Conservation (phyloP, 2,329 filamentous ascomycete genomes). For the Aspergillus pseudotamarii region DNA sequence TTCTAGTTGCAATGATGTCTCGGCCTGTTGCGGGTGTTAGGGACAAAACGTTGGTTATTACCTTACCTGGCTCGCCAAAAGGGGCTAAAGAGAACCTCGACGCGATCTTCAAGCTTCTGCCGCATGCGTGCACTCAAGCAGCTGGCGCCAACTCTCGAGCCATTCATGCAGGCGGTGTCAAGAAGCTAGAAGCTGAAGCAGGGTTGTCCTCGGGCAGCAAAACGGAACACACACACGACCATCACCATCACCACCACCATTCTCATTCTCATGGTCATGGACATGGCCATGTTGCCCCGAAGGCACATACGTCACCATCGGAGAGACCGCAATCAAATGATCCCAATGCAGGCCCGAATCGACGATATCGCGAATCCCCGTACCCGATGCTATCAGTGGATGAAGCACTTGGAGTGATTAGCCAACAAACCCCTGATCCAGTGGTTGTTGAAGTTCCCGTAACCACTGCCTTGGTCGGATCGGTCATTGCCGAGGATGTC, state of each 20-base stretch:
- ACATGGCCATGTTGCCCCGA: slow-evolving; percentile 65
- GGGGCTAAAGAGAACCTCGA: slow-evolving; percentile 92
- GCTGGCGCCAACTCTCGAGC: slow-evolving; percentile 78
- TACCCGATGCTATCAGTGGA: slow-evolving; percentile 90
- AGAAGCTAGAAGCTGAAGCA: slow-evolving; percentile 82
- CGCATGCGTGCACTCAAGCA: slow-evolving; percentile 91
- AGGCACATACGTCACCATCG: slow-evolving; percentile 70
- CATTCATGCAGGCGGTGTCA: slow-evolving; percentile 78
- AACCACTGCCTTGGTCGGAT: slow-evolving; percentile 68
- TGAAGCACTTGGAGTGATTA: slow-evolving; percentile 74
- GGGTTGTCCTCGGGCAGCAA: slow-evolving; percentile 53
- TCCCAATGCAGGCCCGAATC: slow-evolving; percentile 61
- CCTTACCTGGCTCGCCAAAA: slow-evolving; percentile 91
- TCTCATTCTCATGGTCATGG: slow-evolving; percentile 61
- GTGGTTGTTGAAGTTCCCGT: slow-evolving; percentile 62
- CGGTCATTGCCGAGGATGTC: slow-evolving; percentile 81
- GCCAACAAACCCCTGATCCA: slow-evolving; percentile 70
- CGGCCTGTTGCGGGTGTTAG: slow-evolving; percentile 87
- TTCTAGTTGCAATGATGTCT: slow-evolving; percentile 89
- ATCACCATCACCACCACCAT: slow-evolving; percentile 50
- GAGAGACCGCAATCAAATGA: slow-evolving; percentile 63
- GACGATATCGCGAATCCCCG: slow-evolving; percentile 80
- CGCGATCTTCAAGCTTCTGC: slow-evolving; percentile 83
- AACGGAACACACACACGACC: slow-evolving; percentile 30
- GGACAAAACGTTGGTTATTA: slow-evolving; percentile 79